Percentiles rank a stretch among this genome's conserved stretches.
Evolutionary conservation across 1,284 basidiomycete genomes (phyloP).

Genomic region (Marasmius tenuissimus): DNA sequence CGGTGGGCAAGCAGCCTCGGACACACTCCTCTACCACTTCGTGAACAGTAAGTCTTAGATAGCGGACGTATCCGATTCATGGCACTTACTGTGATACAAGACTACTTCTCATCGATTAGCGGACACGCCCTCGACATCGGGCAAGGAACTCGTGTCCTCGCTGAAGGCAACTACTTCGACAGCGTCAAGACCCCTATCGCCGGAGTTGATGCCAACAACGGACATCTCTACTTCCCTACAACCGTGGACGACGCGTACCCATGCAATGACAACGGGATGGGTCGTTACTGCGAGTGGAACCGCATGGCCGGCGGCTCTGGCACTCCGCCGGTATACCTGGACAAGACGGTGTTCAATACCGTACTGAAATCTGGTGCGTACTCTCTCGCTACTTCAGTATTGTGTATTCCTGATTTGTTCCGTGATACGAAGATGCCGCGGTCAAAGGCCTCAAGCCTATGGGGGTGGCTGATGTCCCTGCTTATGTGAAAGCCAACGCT

Average conservation of each 20-base stretch:
- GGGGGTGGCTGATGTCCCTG: constrained; percentile 17
- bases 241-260: not conserved
- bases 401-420: not conserved
- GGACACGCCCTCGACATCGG: constrained; percentile 26
- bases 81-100: not conserved
- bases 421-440: not conserved
- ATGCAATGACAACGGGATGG: not conserved
- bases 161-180: constrained; percentile 29
- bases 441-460: constrained; percentile 9
- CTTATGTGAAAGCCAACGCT: constrained; percentile 22
- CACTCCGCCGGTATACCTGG: not conserved
- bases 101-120: not conserved
- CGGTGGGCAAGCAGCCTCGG: not conserved
- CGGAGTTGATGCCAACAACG: not conserved
- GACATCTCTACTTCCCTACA: constrained; percentile 5
- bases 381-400: not conserved
- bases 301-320: not conserved
- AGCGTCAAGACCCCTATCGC: constrained; percentile 11
- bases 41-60: constrained; percentile 4
- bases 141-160: constrained; percentile 23
- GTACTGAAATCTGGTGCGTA: not conserved
- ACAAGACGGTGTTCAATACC: constrained; percentile 1
- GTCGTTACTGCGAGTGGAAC: constrained; percentile 7
- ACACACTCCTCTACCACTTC: constrained; percentile 6
- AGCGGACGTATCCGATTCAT: not conserved